Evolutionary conservation across 768 basidiomycete genomes (phyloP).

Genomic region (Termitomyces sp.): DNA sequence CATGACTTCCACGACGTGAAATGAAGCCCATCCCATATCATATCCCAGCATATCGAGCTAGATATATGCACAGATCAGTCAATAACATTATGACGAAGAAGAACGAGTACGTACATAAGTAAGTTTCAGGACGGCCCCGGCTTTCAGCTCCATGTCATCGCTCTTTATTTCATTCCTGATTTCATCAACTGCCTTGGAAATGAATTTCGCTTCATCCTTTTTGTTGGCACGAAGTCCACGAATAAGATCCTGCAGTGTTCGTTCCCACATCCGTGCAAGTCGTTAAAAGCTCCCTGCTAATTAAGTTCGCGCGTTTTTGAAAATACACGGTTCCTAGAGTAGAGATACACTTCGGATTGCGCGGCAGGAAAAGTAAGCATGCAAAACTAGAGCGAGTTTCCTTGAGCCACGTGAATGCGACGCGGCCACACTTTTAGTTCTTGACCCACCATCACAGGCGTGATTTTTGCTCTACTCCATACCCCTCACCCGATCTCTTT

Average conservation of each 20-base stretch:
- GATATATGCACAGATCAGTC: constrained; percentile 7
- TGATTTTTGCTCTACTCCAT: background rate
- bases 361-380: background rate
- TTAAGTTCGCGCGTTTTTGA: background rate
- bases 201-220: constrained; percentile 87
- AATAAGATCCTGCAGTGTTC: constrained; percentile 92
- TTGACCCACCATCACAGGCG: background rate
- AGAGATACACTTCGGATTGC: background rate
- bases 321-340: background rate
- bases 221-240: constrained; percentile 94
- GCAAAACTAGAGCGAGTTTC: background rate
- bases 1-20: constrained; percentile 98
- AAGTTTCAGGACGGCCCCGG: constrained; percentile 90
- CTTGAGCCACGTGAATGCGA: background rate
- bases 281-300: background rate
- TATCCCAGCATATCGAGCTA: constrained; percentile 97
- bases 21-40: constrained; percentile 94
- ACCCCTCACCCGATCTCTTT: background rate
- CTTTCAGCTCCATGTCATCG: constrained; percentile 97
- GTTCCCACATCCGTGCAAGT: constrained; percentile 75
- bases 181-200: constrained; percentile 90
- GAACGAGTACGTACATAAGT: constrained; percentile 72
- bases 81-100: background rate
- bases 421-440: background rate
- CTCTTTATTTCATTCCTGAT: constrained; percentile 86